Percentiles rank a stretch among this genome's conserved stretches.
phyloP scores from a whole-genome alignment of 768 basidiomycete genomes.

The Tylopilus rubrobrunneus region DNA sequence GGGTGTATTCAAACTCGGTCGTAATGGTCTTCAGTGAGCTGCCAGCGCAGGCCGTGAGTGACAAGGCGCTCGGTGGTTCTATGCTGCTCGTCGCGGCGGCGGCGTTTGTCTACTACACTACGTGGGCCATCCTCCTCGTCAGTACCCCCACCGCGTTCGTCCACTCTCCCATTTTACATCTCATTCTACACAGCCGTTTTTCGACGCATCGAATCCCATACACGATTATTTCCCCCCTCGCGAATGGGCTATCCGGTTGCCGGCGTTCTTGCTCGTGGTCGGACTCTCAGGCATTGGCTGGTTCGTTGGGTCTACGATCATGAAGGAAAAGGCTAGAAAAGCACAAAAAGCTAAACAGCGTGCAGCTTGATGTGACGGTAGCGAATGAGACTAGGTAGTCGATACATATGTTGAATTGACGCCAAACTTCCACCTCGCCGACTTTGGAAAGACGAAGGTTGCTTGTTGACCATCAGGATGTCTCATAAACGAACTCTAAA shows the following conservation, averaged over 20 bases:
- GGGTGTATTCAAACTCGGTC: constrained; percentile 6
- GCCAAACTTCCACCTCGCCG: neutral
- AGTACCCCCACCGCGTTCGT: constrained; percentile 22
- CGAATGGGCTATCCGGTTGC: constrained; percentile 90
- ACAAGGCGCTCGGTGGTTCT: constrained; percentile 72
- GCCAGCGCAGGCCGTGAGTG: constrained; percentile 60
- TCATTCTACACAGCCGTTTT: constrained; percentile 62
- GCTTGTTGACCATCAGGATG: neutral
- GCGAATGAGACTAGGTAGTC: neutral
- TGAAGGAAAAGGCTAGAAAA: constrained; percentile 70
- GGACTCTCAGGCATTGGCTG: constrained; percentile 78
- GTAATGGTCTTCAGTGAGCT: neutral
- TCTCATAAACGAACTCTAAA: neutral
- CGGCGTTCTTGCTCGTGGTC: constrained; percentile 75
- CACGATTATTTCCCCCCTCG: constrained; percentile 80
- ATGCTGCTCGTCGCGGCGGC: constrained; percentile 77
- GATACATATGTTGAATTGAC: neutral
- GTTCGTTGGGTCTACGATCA: constrained; percentile 74
- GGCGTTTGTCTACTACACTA: constrained; percentile 87
- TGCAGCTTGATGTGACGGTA: constrained; percentile 42
- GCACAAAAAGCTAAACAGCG: constrained; percentile 59
- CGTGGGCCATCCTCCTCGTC: constrained; percentile 87
- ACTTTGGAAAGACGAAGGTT: neutral
- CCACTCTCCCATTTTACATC: constrained; percentile 2
- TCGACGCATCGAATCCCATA: constrained; percentile 68